Evolutionary conservation across 345 rosid genomes (phyloP).

Genomic region (Eucalyptus marginata): DNA sequence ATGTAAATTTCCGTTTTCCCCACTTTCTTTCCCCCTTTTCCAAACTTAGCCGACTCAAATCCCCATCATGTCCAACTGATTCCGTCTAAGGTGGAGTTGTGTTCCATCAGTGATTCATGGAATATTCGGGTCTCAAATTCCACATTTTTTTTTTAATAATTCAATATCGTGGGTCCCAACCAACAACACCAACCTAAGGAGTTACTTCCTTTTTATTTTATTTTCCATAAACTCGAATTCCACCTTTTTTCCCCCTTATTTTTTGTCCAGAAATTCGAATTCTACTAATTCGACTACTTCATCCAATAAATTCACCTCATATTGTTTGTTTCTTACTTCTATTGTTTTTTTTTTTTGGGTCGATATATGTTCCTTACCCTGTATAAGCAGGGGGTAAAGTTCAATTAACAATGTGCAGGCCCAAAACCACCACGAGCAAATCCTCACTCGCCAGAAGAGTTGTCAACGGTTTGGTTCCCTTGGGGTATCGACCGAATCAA

Average conservation of each 20-base stretch:
- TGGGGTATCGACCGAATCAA: no score
- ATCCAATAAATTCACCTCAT: neutral
- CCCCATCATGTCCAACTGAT: neutral
- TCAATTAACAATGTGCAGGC: neutral
- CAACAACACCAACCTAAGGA: no score
- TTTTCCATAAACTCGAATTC: neutral
- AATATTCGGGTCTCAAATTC: neutral
- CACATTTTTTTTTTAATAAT: neutral
- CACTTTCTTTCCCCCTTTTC: neutral
- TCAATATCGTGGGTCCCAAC: neutral
- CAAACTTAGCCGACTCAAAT: neutral
- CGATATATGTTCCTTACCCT: neutral
- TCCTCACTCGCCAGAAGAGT: neutral
- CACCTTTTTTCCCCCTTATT: neutral
- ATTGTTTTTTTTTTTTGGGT: fast-evolving
- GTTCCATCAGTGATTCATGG: neutral
- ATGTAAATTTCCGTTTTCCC: neutral
- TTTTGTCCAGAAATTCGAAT: neutral
- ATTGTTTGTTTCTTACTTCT: neutral
- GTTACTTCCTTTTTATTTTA: neutral
- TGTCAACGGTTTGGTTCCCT: no score
- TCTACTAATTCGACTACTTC: neutral
- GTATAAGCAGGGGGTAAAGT: neutral
- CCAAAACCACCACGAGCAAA: neutral
- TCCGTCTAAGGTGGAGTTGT: neutral